Percentiles rank a stretch among this genome's conserved stretches.
Evolutionary conservation across 306 rosid species (phyloP).

Genomic region (Vicia villosa): DNA sequence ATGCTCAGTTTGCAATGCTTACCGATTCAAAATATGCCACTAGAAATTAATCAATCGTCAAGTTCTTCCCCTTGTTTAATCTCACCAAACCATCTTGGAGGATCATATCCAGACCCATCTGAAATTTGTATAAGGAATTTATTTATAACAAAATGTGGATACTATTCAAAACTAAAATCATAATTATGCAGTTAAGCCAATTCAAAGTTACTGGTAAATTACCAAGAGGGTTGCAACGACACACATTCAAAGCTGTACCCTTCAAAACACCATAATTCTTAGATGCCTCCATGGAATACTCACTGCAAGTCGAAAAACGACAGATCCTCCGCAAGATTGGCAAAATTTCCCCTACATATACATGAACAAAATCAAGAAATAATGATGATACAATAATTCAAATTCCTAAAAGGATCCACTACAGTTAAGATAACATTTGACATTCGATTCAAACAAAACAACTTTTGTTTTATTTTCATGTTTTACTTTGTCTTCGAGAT

Average conservation of each 20-base stretch:
- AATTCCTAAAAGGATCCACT: too few species aligned
- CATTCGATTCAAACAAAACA: not conserved
- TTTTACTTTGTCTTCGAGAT: too few species aligned
- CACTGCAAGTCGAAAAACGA: conserved; percentile 90
- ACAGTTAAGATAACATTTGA: too few species aligned
- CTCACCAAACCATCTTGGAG: conserved; percentile 96
- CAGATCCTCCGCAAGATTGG: conserved; percentile 82
- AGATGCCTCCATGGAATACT: conserved; percentile 96
- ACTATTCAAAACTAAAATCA: not conserved
- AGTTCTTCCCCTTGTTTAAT: too few species aligned
- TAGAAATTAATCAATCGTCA: too few species aligned
- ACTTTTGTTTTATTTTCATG: too few species aligned
- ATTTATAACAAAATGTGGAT: not conserved
- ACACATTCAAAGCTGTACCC: conserved; percentile 76
- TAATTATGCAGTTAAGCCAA: not conserved
- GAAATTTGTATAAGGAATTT: not conserved
- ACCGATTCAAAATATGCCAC: too few species aligned
- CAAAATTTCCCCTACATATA: conserved; percentile 83
- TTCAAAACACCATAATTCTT: conserved; percentile 75
- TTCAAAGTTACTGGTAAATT: conserved; percentile 18
- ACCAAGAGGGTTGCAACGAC: conserved; percentile 98
- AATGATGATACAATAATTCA: not conserved
- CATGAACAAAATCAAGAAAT: not conserved
- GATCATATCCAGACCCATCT: conserved; percentile 93
- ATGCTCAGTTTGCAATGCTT: too few species aligned